Conservation (phyloP, 1,284 basidiomycete species). For the Cryptococcus sp. region DNA sequence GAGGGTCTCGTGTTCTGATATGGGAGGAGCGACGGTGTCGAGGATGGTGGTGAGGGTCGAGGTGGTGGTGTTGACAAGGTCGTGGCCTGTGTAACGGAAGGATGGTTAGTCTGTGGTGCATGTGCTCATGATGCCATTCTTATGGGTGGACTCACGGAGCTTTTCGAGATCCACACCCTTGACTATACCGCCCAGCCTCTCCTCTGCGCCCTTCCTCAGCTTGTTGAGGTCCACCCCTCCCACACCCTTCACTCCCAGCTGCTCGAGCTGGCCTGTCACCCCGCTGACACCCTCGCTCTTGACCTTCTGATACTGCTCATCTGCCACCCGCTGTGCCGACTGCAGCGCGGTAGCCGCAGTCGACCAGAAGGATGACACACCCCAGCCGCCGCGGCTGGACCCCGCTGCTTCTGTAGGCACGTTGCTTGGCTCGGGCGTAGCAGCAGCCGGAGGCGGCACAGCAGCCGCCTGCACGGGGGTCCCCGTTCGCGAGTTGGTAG, state of each 20-base stretch:
- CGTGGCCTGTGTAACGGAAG: constrained; percentile 62
- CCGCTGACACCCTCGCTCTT: constrained; percentile 59
- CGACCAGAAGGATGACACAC: constrained; percentile 67
- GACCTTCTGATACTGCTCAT: constrained; percentile 67
- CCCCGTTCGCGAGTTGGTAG: constrained; percentile 19
- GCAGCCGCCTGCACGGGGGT: constrained; percentile 19
- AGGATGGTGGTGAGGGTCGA: constrained; percentile 85
- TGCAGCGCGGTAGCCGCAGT: constrained; percentile 80
- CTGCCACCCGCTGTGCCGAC: constrained; percentile 80
- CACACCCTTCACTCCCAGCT: constrained; percentile 55
- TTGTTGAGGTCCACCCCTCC: constrained; percentile 78
- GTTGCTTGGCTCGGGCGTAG: constrained; percentile 18
- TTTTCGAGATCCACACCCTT: constrained; percentile 82
- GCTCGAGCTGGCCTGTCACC: constrained; percentile 25
- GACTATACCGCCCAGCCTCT: constrained; percentile 56
- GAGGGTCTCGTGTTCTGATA: constrained; percentile 95
- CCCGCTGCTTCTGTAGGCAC: constrained; percentile 21
- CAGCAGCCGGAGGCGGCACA: constrained; percentile 7
- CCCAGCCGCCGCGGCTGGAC: constrained; percentile 51
- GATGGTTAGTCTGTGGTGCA: background rate
- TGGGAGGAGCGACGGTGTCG: constrained; percentile 95
- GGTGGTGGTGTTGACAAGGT: constrained; percentile 77
- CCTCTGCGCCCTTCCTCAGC: constrained; percentile 56
- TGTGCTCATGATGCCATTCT: background rate
- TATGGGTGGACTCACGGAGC: constrained; percentile 56